Evolutionary conservation across 371 early-diverging fungal species (phyloP).

Genomic region (Mucor circinelloides): DNA sequence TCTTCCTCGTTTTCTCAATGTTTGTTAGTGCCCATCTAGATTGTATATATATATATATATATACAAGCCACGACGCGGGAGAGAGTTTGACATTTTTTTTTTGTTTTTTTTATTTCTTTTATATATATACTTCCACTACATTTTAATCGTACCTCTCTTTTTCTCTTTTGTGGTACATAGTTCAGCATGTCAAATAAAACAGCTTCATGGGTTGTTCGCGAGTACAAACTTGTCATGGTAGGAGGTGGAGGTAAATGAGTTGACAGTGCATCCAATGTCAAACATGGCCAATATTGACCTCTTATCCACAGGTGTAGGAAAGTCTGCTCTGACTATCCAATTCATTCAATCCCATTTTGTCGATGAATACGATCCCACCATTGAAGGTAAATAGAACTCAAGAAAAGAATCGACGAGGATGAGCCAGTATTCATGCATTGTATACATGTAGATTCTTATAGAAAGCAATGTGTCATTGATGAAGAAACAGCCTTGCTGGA

Average conservation of each 20-base stretch:
- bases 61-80: not conserved
- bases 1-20: not conserved
- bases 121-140: too few relatives aligned
- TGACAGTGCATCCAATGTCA: not conserved
- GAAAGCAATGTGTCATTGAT: conserved; percentile 88
- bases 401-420: not conserved
- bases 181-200: conserved; percentile 15
- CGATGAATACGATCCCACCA: conserved; percentile 95
- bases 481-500: conserved; percentile 83
- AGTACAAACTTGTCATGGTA: conserved; percentile 84
- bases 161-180: too few relatives aligned
- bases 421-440: not conserved
- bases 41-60: too few relatives aligned
- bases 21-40: too few relatives aligned
- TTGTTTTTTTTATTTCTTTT: not conserved
- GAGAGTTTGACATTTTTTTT: not conserved
- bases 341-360: conserved; percentile 92
- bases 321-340: conserved; percentile 90
- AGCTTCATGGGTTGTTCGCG: conserved; percentile 45
- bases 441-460: conserved; percentile 74
- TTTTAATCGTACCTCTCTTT: not conserved
- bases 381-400: conserved; percentile 65
- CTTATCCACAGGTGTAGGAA: conserved; percentile 64
- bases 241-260: conserved; percentile 78
- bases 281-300: not conserved